A percentile compares a stretch with the other conserved stretches of the same genome.
phyloP scores from a whole-genome alignment of 2,329 filamentous ascomycete species.

The Dothidotthia symphoricarpi region DNA sequence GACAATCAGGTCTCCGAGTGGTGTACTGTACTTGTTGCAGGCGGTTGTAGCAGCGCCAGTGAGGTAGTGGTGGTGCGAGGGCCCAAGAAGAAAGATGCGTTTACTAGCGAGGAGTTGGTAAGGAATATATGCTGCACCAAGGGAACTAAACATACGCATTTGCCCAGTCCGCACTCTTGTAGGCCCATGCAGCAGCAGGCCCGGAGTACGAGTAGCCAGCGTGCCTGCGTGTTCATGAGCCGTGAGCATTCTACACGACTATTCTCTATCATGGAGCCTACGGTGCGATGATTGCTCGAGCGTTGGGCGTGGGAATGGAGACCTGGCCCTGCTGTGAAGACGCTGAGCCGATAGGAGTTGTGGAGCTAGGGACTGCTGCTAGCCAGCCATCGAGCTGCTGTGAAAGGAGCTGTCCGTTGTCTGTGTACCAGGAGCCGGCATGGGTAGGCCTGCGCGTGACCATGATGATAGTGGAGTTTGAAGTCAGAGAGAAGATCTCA shows the following conservation, averaged over 20 bases:
- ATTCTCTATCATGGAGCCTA: constrained; percentile 50
- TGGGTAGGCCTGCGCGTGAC: constrained; percentile 63
- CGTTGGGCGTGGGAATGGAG: constrained; percentile 66
- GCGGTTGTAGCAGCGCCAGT: constrained; percentile 72
- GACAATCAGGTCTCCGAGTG: constrained; percentile 67
- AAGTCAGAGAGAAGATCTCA: neutral
- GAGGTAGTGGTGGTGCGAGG: constrained; percentile 85
- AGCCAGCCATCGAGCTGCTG: constrained; percentile 73
- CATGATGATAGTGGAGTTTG: constrained; percentile 18
- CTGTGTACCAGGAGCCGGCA: constrained; percentile 84
- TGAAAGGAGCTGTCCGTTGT: constrained; percentile 58
- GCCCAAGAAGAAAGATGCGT: constrained; percentile 87
- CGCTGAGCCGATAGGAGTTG: constrained; percentile 59
- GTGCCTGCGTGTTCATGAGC: constrained; percentile 61
- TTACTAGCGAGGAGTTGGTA: constrained; percentile 53
- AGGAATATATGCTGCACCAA: neutral
- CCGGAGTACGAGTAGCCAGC: constrained; percentile 94
- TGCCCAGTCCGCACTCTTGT: constrained; percentile 80
- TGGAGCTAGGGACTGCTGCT: constrained; percentile 63
- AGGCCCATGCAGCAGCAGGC: constrained; percentile 89
- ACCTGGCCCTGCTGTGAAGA: constrained; percentile 39
- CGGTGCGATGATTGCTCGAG: constrained; percentile 89
- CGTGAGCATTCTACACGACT: constrained; percentile 3
- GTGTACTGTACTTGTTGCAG: constrained; percentile 70
- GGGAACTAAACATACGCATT: constrained; percentile 56